These are phyloP conservation scores for Achlya hypogyna DNA, from an alignment of 352 stramenopile species.

Conservation along the genomic window DNA sequence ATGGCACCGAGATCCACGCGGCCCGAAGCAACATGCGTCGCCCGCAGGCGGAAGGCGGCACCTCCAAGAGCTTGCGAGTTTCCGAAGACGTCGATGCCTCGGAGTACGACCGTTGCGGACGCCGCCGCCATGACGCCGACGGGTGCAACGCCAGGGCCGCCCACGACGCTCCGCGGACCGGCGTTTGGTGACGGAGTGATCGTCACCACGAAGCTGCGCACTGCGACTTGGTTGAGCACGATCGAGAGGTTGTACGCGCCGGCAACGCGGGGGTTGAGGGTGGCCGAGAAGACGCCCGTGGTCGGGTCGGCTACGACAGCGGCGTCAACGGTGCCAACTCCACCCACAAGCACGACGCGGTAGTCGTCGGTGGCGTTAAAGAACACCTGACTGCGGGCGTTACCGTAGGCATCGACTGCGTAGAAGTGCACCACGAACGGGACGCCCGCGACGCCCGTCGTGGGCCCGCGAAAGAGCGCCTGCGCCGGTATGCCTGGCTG, in stretches of 20 bases:
- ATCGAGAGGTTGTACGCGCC: conserved; percentile 48
- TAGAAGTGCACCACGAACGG: background rate
- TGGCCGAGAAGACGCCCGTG: background rate
- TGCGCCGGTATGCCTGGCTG: background rate
- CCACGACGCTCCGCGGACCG: conserved; percentile 33
- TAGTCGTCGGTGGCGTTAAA: background rate
- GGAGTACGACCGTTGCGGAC: conserved; percentile 31
- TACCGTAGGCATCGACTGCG: conserved; percentile 2
- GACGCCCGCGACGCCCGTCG: background rate
- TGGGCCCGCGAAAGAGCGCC: background rate
- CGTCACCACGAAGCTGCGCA: conserved; percentile 35
- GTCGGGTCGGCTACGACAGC: background rate
- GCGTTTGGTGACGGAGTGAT: conserved; percentile 37
- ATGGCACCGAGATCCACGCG: conserved; percentile 25
- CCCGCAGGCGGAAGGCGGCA: conserved; percentile 24
- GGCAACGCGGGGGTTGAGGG: background rate
- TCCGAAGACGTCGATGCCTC: conserved; percentile 40
- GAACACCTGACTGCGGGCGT: background rate
- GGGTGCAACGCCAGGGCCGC: conserved; percentile 33
- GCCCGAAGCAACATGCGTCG: conserved; percentile 26
- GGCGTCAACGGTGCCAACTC: conserved; percentile 21
- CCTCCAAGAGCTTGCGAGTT: conserved; percentile 46
- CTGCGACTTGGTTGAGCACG: conserved; percentile 29
- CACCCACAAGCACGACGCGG: conserved; percentile 22
- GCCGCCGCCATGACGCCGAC: conserved; percentile 32